Evolutionary conservation across 2,329 filamentous ascomycete genomes (phyloP), one percentile per base, ranked within the genome.

Genomic region (Emmonsiellopsis sp.): DNA sequence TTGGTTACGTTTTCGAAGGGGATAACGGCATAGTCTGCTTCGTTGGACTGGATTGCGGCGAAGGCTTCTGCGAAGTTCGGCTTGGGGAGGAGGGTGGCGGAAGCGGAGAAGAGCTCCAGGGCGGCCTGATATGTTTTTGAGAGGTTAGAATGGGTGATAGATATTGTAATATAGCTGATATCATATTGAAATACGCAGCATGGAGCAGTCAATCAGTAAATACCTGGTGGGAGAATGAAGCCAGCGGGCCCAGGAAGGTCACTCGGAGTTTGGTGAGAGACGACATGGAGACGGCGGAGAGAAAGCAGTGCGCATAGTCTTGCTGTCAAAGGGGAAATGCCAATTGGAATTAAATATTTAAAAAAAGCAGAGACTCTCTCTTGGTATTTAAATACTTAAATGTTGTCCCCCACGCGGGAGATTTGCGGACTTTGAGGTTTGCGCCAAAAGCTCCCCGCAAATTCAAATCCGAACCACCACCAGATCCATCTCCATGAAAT

Each of bases 1-100:
- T 97, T 95, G 66, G 89, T 92, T 41, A 88, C 94, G 75, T 98
- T 98, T 68, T 97, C 92, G 70, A 95, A 91, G 6, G 93, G 93
- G 1, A 96, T 87, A 34, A 97, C 87, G 60, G 91, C 93, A 54
- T 84, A 84, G 51, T 79, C 71, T 0, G 81, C 82, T 44, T 74
- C 67, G 54, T 81, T 79, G 38, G 77, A 76, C 64, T 94, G 89
- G 5, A 95, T 86, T 13, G 83, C 79, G 50, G 84, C 77, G 69
- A 96, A 95, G 62, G 95, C 83, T 65, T 93, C 89, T 34, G 66
- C 64, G 55, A 74, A 74, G 13, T 65, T 69, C 32, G 67, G 43
- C 34, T 68, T 60, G 1, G 72, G 70, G 7, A 64, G 55, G 32
- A 73, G 58, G 15, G 64, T 60, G 26, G 62, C 62, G n/a, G 9